Conservation (phyloP, 805 yeast species). For the Candida tallmaniae region DNA sequence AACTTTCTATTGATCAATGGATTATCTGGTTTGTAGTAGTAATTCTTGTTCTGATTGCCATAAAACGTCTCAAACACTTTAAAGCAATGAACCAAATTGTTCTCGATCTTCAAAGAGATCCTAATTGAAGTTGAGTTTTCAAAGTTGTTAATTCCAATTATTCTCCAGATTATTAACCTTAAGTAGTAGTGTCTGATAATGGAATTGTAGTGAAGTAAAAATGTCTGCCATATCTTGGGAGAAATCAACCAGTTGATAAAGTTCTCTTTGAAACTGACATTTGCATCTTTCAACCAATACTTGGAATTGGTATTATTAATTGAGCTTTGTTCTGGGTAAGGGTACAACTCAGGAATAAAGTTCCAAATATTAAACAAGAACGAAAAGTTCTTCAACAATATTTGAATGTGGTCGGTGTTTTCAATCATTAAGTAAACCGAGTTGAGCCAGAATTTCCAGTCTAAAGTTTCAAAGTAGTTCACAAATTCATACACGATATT, state of each 20-base stretch:
- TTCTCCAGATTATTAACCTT: constrained; percentile 65
- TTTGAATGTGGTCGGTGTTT: constrained; percentile 54
- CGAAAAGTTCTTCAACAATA: constrained; percentile 59
- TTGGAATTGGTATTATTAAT: constrained; percentile 3
- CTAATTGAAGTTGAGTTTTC: constrained; percentile 30
- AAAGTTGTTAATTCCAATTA: constrained; percentile 40
- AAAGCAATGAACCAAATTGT: constrained; percentile 26
- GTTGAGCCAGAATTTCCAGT: constrained; percentile 77
- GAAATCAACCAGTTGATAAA: constrained; percentile 53
- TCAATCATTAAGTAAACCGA: constrained; percentile 55
- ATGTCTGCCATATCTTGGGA: constrained; percentile 45
- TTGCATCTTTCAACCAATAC: constrained; percentile 37
- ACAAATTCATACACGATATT: constrained; percentile 38
- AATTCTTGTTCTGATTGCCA: constrained; percentile 11
- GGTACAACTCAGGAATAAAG: constrained; percentile 43
- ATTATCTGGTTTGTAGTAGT: constrained; percentile 28
- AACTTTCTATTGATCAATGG: constrained; percentile 48
- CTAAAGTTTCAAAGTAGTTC: constrained; percentile 35
- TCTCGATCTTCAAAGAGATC: constrained; percentile 26
- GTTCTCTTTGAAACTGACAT: constrained; percentile 44
- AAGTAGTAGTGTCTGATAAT: constrained; percentile 65
- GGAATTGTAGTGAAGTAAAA: constrained; percentile 78
- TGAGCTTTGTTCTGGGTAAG: background rate
- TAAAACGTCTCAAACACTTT: constrained; percentile 23
- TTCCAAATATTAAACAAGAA: constrained; percentile 75